A percentile compares a stretch with the other conserved stretches of the same genome.
Conservation (phyloP, 306 rosid species). For the Urtica urens region DNA sequence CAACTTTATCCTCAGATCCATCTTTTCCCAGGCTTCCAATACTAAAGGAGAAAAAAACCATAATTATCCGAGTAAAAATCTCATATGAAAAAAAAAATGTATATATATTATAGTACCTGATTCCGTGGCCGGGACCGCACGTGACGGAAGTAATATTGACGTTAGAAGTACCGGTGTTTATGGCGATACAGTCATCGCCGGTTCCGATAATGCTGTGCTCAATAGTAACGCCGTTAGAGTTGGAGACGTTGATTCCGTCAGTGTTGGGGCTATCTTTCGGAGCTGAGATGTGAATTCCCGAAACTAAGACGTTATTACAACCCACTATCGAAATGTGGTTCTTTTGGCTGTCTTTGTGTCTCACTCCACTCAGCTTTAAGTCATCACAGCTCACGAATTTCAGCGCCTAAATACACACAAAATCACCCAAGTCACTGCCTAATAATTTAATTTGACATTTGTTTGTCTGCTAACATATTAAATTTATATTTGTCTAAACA, state of each 20-base stretch:
- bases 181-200: conserved; percentile 24
- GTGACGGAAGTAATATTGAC: background rate
- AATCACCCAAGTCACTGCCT: too few relatives aligned
- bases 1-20: too few relatives aligned
- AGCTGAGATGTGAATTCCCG: background rate
- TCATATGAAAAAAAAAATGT: background rate
- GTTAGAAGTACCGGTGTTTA: background rate
- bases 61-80: too few relatives aligned
- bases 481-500: too few relatives aligned
- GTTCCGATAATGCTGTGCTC: conserved; percentile 4
- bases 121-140: conserved; percentile 21
- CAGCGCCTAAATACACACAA: too few relatives aligned
- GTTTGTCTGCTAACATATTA: too few relatives aligned
- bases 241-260: conserved; percentile 11
- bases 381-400: too few relatives aligned
- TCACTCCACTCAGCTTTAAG: too few relatives aligned
- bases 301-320: background rate
- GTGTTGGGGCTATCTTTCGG: conserved; percentile 22
- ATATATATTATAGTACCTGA: conserved; percentile 3
- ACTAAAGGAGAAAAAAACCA: too few relatives aligned
- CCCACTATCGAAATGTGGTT: background rate
- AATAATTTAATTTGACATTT: too few relatives aligned
- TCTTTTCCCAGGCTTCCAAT: too few relatives aligned
- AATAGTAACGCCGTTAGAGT: background rate
- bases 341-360: background rate